Evolutionary conservation across 2,329 filamentous ascomycete genomes (phyloP), one percentile per base, ranked within the genome.

Genomic region (Arachnomyces sp.): DNA sequence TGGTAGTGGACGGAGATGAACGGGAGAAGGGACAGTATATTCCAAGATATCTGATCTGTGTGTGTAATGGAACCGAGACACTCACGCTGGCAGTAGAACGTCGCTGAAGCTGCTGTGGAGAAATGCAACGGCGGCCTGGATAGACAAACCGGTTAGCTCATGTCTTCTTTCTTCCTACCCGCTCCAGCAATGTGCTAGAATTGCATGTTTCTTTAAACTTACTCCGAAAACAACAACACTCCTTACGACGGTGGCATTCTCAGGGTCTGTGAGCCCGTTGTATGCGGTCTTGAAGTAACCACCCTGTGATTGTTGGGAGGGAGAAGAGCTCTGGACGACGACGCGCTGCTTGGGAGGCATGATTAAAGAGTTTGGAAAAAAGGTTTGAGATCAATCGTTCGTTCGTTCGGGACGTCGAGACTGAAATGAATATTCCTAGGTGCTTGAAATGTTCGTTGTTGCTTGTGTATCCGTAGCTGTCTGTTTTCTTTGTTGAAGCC

Each of bases 201-300:
- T 31, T 31, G 37, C 52, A 4, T 9, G 16, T 34, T 34, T 17
- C 28, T 42, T 18, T 2, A 36, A 17, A 69, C 80, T 59, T 72
- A 85, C 80, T 41, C 79, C 80, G 56, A 85, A 85, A 52, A 84
- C 61, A 48, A 76, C 70, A 50, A 85, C 66, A 57, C 80, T 84
- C 53, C 77, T 74, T 44, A 85, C 80, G 42, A 84, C 74, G 42
- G 78, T 74, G 36, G 78, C 73, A 63, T 86, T 85, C 57, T 86
- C 82, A 28, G 80, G 63, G 18, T 75, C 74, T 40, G 78, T 84
- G 55, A 84, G 55, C 49, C 77, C 69, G 45, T 74, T 71, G 62
- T 83, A 84, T 49, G 75, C 70, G 42, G 69, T 69, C 52, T 67
- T 68, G 49, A 83, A 51, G 61, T 77, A 71, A 47, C 80, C 74